A percentile compares a stretch with the other conserved stretches of the same genome.
Conservation (phyloP, 2,329 filamentous ascomycete genomes). For the Zymoseptoria brevis region DNA sequence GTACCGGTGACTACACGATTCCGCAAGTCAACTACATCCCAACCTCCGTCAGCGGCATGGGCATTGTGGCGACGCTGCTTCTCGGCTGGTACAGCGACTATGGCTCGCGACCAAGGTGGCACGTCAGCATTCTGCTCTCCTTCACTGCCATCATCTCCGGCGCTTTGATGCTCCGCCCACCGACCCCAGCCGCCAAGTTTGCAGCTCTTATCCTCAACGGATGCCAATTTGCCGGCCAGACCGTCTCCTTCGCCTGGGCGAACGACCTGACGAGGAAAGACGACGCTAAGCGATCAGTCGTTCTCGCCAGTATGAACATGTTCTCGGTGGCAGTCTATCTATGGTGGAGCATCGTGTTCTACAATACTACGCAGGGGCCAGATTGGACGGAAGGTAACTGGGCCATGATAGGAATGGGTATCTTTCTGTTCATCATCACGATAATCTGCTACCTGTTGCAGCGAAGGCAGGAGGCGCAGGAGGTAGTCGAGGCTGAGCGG, state of each 20-base stretch:
- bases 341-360: conserved; percentile 24
- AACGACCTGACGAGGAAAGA: conserved; percentile 20
- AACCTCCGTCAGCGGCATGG: conserved; percentile 19
- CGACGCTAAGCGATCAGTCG: conserved; percentile 20
- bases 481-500: conserved; percentile 4
- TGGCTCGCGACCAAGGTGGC: conserved; percentile 17
- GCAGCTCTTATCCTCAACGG: conserved; percentile 21
- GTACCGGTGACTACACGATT: conserved; percentile 17
- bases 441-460: conserved; percentile 17
- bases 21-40: conserved; percentile 23
- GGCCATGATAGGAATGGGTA: conserved; percentile 24
- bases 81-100: conserved; percentile 25
- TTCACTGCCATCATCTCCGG: conserved; percentile 22
- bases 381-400: conserved; percentile 21
- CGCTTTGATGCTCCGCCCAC: conserved; percentile 17
- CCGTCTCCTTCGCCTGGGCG: conserved; percentile 23
- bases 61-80: conserved; percentile 19
- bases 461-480: conserved; percentile 16
- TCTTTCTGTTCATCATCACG: conserved; percentile 17
- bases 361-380: conserved; percentile 22
- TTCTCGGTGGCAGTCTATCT: conserved; percentile 21
- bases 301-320: conserved; percentile 24
- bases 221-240: conserved; percentile 22
- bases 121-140: conserved; percentile 21
- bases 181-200: conserved; percentile 18